phyloP scores from a whole-genome alignment of 305 asterid genomes.

The Striga hermonthica region DNA sequence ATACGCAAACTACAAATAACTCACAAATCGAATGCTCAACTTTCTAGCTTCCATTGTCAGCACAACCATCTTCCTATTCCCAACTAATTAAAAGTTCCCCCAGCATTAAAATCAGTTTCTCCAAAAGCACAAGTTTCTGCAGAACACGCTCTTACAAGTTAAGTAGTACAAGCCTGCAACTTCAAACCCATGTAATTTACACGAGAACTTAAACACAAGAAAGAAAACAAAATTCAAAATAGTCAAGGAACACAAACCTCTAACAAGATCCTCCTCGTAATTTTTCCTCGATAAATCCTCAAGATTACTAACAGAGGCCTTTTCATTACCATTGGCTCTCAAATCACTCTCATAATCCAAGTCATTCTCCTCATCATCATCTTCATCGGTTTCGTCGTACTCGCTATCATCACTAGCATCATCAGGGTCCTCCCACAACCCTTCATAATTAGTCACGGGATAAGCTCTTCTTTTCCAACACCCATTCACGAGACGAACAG shows the following conservation, averaged over 20 bases:
- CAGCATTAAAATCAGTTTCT: too few relatives aligned
- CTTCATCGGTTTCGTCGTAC: conserved; percentile 16
- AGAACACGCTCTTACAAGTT: too few relatives aligned
- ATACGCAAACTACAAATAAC: too few relatives aligned
- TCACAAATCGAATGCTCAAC: too few relatives aligned
- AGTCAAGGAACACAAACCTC: conserved; percentile 36
- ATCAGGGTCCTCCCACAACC: conserved; percentile 73
- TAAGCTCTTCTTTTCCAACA: conserved; percentile 25
- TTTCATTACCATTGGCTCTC: conserved; percentile 43
- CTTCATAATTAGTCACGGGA: conserved; percentile 30
- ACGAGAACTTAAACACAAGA: not conserved
- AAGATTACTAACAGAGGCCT: conserved; percentile 28
- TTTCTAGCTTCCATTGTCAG: too few relatives aligned
- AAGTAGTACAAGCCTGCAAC: too few relatives aligned
- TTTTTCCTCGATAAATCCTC: conserved; percentile 34
- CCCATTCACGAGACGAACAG: conserved; percentile 25
- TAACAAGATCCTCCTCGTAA: conserved; percentile 57
- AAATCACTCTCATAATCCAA: conserved; percentile 71
- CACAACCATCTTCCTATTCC: too few relatives aligned
- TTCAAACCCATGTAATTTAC: not conserved
- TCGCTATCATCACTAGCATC: conserved; percentile 70
- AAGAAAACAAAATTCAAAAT: not conserved
- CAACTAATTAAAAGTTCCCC: too few relatives aligned
- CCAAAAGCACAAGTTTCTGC: too few relatives aligned
- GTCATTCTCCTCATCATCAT: conserved; percentile 43